Evolutionary conservation across 2,329 filamentous ascomycete genomes (phyloP).

Genomic region (Claviceps digitariae): DNA sequence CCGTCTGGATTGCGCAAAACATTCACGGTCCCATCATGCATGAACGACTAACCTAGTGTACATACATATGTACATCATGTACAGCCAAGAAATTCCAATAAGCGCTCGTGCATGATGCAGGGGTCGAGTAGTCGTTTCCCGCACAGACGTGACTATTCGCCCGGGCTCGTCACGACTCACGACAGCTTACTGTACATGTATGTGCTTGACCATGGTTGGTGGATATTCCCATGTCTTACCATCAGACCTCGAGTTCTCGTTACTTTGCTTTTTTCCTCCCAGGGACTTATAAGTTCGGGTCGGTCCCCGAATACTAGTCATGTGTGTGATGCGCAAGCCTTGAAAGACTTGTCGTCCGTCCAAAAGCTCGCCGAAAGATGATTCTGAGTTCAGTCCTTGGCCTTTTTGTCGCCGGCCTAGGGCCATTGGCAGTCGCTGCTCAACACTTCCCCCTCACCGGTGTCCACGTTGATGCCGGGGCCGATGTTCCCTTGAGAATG

Average conservation of each 20-base stretch:
- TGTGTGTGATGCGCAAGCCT: neutral
- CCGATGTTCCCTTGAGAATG: slow-evolving; percentile 28
- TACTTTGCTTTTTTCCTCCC: neutral
- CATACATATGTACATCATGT: neutral
- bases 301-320: neutral
- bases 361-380: slow-evolving; percentile 3
- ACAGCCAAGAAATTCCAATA: neutral
- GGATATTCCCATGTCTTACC: neutral
- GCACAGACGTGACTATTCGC: neutral
- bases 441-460: slow-evolving; percentile 24
- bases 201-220: too few species aligned
- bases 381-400: slow-evolving; percentile 10
- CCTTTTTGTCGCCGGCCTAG: slow-evolving; percentile 14
- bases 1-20: neutral
- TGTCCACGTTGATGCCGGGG: slow-evolving; percentile 22
- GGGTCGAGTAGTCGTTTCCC: neutral
- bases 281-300: neutral
- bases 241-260: neutral
- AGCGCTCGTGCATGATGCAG: neutral
- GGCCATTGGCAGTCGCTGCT: slow-evolving; percentile 12
- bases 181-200: too few species aligned
- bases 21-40: neutral
- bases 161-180: neutral
- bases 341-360: neutral
- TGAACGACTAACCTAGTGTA: neutral